Base-by-base conservation (phyloP, 169 alveolate species). In the Eimeria brunetti region DNA sequence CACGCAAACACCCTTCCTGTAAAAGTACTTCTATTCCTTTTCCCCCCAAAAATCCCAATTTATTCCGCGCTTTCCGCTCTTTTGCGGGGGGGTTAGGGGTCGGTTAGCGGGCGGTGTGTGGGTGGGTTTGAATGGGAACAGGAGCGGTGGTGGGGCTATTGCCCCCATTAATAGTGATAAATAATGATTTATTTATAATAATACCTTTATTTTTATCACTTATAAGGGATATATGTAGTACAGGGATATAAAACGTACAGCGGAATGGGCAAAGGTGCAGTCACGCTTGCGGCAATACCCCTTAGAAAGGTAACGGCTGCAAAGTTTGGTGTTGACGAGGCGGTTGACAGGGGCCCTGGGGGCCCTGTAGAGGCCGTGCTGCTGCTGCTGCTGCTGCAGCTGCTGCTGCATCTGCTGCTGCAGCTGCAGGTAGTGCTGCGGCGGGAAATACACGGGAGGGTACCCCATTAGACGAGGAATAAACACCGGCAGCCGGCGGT, bases 191-290 rank as follows among this genome's bases (percentile, higher is more conserved):
- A n/a, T n/a, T n/a, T n/a, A n/a, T n/a, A n/a, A n/a, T n/a, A n/a
- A n/a, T n/a, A n/a, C n/a, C n/a, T n/a, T n/a, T n/a, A n/a, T n/a
- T n/a, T n/a, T n/a, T n/a, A n/a, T n/a, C n/a, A n/a, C n/a, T n/a
- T n/a, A n/a, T n/a, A n/a, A n/a, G n/a, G n/a, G n/a, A 24, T 18
- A 24, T 16, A 16, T 16, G 67, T 16, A 58, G 67, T 1, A 58
- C 67, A 58, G n/a, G 14, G 67, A 24, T 18, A 58, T 16, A 18
- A 18, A 24, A 11, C 88, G 1, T 49, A 78, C 88, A 18, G 24
- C 88, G 16, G 88, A 78, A 30, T 78, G 88, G 11, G 88, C 88
- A n/a, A 83, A 83, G n/a, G 90, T 56, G 49, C 90, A 83, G 76
- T 83, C 75, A n/a, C 75, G 51, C 51, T 53, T 83, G n/a, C 51